Base-by-base conservation (phyloP, 352 stramenopile genomes). In the Pythium sp. region DNA sequence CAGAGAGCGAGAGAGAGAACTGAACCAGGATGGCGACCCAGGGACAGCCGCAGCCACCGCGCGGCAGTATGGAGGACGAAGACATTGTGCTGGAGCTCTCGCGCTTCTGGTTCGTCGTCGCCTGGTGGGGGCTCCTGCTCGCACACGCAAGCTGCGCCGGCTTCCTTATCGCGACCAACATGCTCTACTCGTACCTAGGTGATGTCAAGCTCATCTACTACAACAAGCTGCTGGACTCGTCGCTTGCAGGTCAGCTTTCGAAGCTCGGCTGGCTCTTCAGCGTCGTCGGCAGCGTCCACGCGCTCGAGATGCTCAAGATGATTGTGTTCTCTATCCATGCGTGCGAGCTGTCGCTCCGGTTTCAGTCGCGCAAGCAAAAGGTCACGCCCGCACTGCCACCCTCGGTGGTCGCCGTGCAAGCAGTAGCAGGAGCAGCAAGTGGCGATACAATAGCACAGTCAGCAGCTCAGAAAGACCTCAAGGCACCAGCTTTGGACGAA, bases 191-290 rank as follows among this genome's bases (percentile, higher is more conserved):
- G 8, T 81, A 79, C 55, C 34, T 79, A 15, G 70, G 66, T 6
- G 56, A 64, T 41, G 57, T 76, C 55, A 60, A 67, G 26, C 71
- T 81, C 36, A 72, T 81, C 30, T 79, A 81, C 66, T 81, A 78
- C 70, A 79, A 79, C 75, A 81, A 79, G 49, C 70, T 81, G n/a
- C 65, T 81, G 2, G 70, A 51, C n/a, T 77, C 75, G 18, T 68
- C 61, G 36, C 72, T 81, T 4, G 55, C 56, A 14, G 58, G 68
- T 1, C 32, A 72, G 46, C 75, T 81, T 64, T 64, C 51, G 5
- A 55, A 65, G 2, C 57, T 71, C 30, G 70, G 75, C 26, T 81
- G 70, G 64, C 32, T 75, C n/a, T 79, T 79, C 43, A 64, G 71
- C 6, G 51, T 67, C 34, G 68, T 62, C 8, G 70, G 65, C 2